These are phyloP conservation scores for Gossypium laxum DNA, from an alignment of 441 rosid species.

Conservation along the genomic window DNA sequence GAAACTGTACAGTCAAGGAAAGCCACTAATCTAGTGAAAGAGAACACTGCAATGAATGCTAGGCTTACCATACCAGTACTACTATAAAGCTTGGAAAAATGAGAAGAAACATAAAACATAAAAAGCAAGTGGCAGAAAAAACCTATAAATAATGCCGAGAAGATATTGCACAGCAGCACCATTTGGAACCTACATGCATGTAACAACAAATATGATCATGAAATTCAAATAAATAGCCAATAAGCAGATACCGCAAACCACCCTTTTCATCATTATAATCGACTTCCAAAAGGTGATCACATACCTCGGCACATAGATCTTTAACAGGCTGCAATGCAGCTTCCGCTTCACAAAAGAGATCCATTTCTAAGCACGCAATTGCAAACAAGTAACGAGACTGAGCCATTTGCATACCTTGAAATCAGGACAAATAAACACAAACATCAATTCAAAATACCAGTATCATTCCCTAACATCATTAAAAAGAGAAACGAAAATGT, in stretches of 20 bases:
- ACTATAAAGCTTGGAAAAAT: not conserved
- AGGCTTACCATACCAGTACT: not conserved
- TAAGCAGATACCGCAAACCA: not conserved
- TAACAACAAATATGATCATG: constrained; percentile 4
- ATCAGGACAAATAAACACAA: constrained; percentile 5
- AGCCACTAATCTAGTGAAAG: not conserved
- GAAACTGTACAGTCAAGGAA: not conserved
- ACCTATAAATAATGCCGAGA: constrained; percentile 53
- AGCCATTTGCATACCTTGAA: constrained; percentile 35
- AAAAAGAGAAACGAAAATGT: not conserved
- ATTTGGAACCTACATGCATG: constrained; percentile 32
- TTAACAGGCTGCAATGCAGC: constrained; percentile 32
- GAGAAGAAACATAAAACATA: not conserved
- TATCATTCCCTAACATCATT: not conserved
- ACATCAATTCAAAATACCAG: not conserved
- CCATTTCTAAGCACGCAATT: constrained; percentile 47
- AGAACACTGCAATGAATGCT: not conserved
- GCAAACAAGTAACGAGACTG: constrained; percentile 52
- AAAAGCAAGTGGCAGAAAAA: constrained; percentile 1
- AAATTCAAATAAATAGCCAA: not conserved
- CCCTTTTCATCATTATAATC: not conserved
- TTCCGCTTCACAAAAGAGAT: constrained; percentile 49
- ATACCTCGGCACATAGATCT: constrained; percentile 34
- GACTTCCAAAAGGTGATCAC: not conserved
- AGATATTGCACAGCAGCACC: constrained; percentile 57